Evolutionary conservation across 257 asterid genomes (phyloP), one percentile per base, ranked within the genome.

Genomic region (Fraxinus americana): DNA sequence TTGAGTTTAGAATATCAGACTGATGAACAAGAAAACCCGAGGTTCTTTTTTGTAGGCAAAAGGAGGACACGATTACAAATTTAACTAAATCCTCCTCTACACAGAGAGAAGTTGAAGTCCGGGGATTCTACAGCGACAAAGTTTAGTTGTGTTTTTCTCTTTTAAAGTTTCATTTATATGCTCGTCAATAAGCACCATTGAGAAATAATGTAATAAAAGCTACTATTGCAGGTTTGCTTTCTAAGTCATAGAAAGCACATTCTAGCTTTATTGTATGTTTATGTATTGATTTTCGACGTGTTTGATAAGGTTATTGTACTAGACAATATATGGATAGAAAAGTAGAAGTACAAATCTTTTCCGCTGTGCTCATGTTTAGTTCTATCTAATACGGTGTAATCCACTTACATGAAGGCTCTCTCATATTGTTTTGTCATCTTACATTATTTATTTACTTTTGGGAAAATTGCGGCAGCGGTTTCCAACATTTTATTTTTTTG

Each of bases 1-100:
- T 93, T 67, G 97, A 94, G 84, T 86, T 92, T 82, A 89, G 92
- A 77, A 94, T 92, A 78, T 90, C 97, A 36, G 97, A 94, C 81
- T 94, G 89, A 94, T 75, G 78, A 41, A 29, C 81, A 4, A 71
- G 79, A 66, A 77, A 81, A 78, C 82, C 30, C 77, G 71, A 35
- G 66, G 66, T 72, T 70, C 78, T 86, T 88, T 88, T 88, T 84
- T 88, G n/a, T 80, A 77, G 88, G 82, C 88, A 63, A 82, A 78
- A 77, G 77, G 85, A 81, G 88, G 75, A 43, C 35, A 34, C 67
- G 9, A 23, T 59, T 12, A 76, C 73, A 65, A 65, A 72, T 83
- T 68, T 32, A 45, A 45, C 68, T 67, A 48, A n/a, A 63, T 32
- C 77, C 81, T 73, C 80, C 73, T 78, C 72, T 77, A 38, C 82